Evolutionary conservation across 2,329 filamentous ascomycete species (phyloP).

Genomic region (Neofusicoccum sp.): DNA sequence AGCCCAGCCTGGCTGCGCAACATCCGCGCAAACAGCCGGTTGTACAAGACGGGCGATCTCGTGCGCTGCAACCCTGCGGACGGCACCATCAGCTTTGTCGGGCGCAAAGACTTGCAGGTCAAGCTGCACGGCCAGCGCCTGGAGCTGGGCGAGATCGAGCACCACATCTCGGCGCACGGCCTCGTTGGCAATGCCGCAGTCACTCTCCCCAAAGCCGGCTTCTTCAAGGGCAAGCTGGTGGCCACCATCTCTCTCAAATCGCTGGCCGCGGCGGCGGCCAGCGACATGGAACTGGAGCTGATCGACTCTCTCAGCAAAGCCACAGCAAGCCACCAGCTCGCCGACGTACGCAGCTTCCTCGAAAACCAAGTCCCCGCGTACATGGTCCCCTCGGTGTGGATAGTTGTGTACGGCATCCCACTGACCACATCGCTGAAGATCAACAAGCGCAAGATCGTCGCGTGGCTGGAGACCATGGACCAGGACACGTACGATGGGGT

Average conservation of each 20-base stretch:
- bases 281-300: neutral
- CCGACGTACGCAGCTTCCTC: constrained; percentile 10
- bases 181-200: constrained; percentile 18
- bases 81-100: constrained; percentile 37
- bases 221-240: constrained; percentile 5
- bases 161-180: constrained; percentile 26
- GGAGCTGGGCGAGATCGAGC: constrained; percentile 20
- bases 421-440: constrained; percentile 38
- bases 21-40: neutral
- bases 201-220: constrained; percentile 37
- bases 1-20: constrained; percentile 11
- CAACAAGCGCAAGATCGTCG: constrained; percentile 22
- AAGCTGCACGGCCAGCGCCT: neutral
- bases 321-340: constrained; percentile 23
- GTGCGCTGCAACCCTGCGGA: constrained; percentile 30
- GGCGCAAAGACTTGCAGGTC: constrained; percentile 29
- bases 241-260: neutral
- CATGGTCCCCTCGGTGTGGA: constrained; percentile 42
- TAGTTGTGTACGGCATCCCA: constrained; percentile 37
- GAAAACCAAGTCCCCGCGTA: constrained; percentile 31
- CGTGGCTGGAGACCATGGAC: constrained; percentile 2
- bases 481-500: constrained; percentile 14
- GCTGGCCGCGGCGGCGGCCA: neutral
- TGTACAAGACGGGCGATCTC: constrained; percentile 2
- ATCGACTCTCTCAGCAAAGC: constrained; percentile 19